These are phyloP conservation scores for Nicotiana paniculata DNA, from an alignment of 257 asterid species.

Conservation along the genomic window DNA sequence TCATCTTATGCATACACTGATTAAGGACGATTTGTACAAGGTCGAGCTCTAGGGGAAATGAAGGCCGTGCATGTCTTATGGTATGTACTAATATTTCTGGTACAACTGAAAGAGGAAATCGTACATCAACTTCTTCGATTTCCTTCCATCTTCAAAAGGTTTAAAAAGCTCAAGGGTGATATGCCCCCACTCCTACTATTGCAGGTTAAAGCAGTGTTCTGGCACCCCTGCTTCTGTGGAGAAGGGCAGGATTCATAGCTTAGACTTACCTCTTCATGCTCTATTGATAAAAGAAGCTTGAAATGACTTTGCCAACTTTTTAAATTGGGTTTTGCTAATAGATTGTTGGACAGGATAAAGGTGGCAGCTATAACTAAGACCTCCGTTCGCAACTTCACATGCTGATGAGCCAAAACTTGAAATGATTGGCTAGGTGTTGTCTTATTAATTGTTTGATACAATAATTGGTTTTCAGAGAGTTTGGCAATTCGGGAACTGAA, in stretches of 20 bases:
- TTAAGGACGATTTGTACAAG: neutral
- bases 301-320: neutral
- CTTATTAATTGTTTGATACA: neutral
- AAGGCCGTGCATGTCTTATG: neutral
- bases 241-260: neutral
- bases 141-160: neutral
- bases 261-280: neutral
- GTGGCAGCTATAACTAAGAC: neutral
- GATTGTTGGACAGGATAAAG: neutral
- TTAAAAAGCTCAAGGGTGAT: neutral
- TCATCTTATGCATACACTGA: neutral
- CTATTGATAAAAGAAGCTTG: neutral
- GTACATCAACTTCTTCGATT: neutral
- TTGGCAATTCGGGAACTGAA: neutral
- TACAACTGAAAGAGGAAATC: neutral
- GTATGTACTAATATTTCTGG: neutral
- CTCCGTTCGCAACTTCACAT: neutral
- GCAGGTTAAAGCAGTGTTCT: neutral
- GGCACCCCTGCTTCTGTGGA: neutral
- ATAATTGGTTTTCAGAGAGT: neutral
- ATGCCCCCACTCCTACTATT: neutral
- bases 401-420: neutral
- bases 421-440: neutral
- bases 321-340: neutral
- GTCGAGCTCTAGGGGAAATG: neutral